Base-by-base conservation (phyloP, 1,284 basidiomycete genomes). In the Papiliotrema fonsecae region DNA sequence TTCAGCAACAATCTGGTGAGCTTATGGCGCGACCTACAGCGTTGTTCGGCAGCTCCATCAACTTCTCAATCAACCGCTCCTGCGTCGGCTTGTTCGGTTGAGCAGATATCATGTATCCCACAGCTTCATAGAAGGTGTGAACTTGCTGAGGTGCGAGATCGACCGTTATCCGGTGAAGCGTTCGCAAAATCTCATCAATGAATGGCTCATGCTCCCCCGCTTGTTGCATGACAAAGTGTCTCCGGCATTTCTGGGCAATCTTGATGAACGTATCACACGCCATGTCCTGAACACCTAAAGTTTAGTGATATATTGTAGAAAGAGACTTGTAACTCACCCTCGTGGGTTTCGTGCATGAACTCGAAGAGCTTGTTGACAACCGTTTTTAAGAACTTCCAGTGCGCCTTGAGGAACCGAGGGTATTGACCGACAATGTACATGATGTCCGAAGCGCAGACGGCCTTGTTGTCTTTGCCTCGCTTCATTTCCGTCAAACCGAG, bases 371-470 rank as follows among this genome's bases (percentile, higher is more conserved):
- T 99, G 79, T 98, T 98, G 58, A 98, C 96, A 43, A 99, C 96
- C 3, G 96, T 98, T 80, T 99, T 99, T 70, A 99, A 77, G 82
- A 99, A 99, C 77, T 97, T 98, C 96, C 96, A 99, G 73, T 99
- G 96, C 21, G 96, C 96, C 74, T 98, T 98, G 67, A 99, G 83
- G 84, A 98, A 99, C 28, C 96, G 85, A 44, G 96, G 96, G 70
- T 99, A 99, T 76, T 99, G 96, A 45, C 96, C 96, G 61, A 99
- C 96, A 65, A 98, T 99, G 75, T 99, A 99, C 96, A 99, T 99
- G 77, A 99, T 99, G 71, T 98, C 92, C 35, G 94, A 97, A 2
- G 96, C 96, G 54, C 98, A 96, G 54, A 98, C 93, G 1, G 96
- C 96, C 74, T 99, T 99, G 82, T 99, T 98, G 77, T 99, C 96